Evolutionary conservation across 768 basidiomycete genomes (phyloP), one percentile per base, ranked within the genome.

Genomic region (Epithele typhae): DNA sequence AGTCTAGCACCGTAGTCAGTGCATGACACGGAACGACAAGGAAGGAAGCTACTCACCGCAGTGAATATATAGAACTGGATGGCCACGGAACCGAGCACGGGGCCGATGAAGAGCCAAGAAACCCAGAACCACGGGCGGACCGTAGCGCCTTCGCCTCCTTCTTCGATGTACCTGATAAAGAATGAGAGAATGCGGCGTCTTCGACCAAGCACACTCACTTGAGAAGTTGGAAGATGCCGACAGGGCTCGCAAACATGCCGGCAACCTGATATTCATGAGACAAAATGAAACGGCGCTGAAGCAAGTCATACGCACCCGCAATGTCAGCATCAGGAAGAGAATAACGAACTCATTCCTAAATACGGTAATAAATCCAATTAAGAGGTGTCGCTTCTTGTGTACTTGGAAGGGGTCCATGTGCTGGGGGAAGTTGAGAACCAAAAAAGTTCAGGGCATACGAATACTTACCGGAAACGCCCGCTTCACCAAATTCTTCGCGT

Each of bases 51-150:
- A 11, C n/a, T n/a, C 4, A 53, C 43, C 1, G 44, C 36, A 18
- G 34, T 25, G 45, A 49, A 80, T 36, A 76, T 66, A 54, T 84
- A 86, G 62, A 69, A 71, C 51, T 85, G 78, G 43, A 74, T 68
- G 14, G 67, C 51, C 9, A 82, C 23, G 6, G 74, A 64, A 12
- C 63, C 64, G 8, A 71, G 0, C 9, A 68, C 56, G 15, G 78
- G 75, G 12, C 76, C 78, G 4, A 75, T 36, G 51, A 80, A 72
- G 15, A 82, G 65, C 60, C 65, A 64, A 0, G 61, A 37, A 18
- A 87, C 73, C 84, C 85, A 87, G 15, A 87, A 73, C 78, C 84
- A 85, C 1, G 86, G 86, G 23, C 74, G 72, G 35, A 83, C 63
- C 3, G 64, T 57, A 0, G 79, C 71, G 21, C 61, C 72, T 51